Conservation (phyloP, 1,284 basidiomycete species). For the Microbotryomycetes sp. region DNA sequence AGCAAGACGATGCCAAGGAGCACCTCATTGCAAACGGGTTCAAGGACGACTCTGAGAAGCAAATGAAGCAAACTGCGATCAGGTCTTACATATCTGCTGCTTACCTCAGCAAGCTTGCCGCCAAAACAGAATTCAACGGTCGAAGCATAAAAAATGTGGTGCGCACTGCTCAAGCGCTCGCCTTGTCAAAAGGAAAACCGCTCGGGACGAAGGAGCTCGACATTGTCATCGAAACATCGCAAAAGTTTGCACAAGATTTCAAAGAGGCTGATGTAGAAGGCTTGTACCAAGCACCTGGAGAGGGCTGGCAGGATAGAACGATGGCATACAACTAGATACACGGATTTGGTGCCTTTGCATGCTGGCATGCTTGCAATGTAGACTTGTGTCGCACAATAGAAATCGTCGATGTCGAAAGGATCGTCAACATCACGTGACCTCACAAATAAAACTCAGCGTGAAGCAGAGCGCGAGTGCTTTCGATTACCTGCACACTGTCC, state of each 20-base stretch:
- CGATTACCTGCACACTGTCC: too few relatives aligned
- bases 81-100: background rate
- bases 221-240: constrained; percentile 55
- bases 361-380: background rate
- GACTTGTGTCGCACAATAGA: too few relatives aligned
- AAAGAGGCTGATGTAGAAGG: constrained; percentile 26
- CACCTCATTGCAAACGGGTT: background rate
- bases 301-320: constrained; percentile 15
- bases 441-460: too few relatives aligned
- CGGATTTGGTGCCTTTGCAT: background rate
- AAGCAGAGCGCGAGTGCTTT: too few relatives aligned
- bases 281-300: constrained; percentile 14
- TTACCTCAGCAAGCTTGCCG: constrained; percentile 6
- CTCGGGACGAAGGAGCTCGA: constrained; percentile 48
- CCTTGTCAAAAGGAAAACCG: constrained; percentile 47
- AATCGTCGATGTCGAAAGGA: too few relatives aligned
- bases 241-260: constrained; percentile 54
- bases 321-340: constrained; percentile 3
- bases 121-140: constrained; percentile 5
- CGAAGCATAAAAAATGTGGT: constrained; percentile 59
- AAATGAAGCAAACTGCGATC: background rate
- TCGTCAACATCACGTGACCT: too few relatives aligned
- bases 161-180: constrained; percentile 54
- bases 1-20: background rate
- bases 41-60: background rate